Conservation (phyloP, 2,329 filamentous ascomycete species). For the Thielaviopsis populi region DNA sequence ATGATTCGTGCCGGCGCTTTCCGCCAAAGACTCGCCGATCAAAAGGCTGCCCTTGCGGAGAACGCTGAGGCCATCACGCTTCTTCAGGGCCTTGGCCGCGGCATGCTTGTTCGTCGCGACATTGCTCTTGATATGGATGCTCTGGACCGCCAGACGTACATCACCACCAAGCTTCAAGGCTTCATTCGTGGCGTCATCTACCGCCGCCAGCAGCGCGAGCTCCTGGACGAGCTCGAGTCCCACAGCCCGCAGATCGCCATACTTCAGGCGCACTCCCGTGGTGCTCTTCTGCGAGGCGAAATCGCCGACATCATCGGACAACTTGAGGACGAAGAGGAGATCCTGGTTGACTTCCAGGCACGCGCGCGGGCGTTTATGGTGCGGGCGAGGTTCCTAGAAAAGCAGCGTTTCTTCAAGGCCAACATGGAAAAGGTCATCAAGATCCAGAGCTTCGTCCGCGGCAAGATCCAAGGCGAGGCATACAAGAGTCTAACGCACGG, state of each 20-base stretch:
- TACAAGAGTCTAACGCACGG: conserved; percentile 95
- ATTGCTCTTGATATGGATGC: conserved; percentile 35
- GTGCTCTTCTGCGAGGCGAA: conserved; percentile 60
- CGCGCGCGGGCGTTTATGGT: conserved; percentile 59
- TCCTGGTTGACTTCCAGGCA: conserved; percentile 59
- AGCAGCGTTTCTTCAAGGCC: conserved; percentile 75
- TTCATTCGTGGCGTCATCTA: conserved; percentile 49
- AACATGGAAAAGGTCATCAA: conserved; percentile 99
- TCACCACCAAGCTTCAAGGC: conserved; percentile 50
- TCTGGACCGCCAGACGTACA: conserved; percentile 41
- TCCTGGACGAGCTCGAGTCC: conserved; percentile 55
- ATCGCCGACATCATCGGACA: conserved; percentile 61
- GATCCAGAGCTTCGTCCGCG: conserved; percentile 90
- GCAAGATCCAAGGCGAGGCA: conserved; percentile 88
- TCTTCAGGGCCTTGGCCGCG: conserved; percentile 46
- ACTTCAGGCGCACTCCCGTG: conserved; percentile 63
- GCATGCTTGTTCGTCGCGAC: conserved; percentile 41
- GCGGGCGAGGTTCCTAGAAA: conserved; percentile 62
- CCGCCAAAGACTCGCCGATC: conserved; percentile 34
- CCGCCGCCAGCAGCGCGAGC: conserved; percentile 42
- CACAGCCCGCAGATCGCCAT: conserved; percentile 51
- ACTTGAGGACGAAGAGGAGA: conserved; percentile 70
- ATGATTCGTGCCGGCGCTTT: conserved; percentile 41
- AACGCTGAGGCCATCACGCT: conserved; percentile 33
- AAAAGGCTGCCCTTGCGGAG: conserved; percentile 33